Percentiles rank a stretch among this genome's conserved stretches.
phyloP scores from a whole-genome alignment of 306 rosid species.

The Trichosanthes cucumerina region DNA sequence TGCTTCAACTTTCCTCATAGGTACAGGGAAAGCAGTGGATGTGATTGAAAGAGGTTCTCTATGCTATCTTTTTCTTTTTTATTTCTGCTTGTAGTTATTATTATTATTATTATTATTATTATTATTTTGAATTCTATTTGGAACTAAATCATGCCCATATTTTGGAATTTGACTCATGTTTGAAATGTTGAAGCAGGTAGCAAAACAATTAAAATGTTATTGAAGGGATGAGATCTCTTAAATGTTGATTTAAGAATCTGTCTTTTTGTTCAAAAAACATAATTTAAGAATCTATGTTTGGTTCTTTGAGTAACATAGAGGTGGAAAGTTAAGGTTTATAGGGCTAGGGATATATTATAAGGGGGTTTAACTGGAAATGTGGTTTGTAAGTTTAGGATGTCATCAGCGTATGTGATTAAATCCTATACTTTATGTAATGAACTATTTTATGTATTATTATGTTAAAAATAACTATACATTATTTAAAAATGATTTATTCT shows the following conservation, averaged over 20 bases:
- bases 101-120: too few relatives aligned
- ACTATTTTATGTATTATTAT: neutral
- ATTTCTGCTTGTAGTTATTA: neutral
- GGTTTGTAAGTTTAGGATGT: neutral
- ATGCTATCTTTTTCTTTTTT: neutral
- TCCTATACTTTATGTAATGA: neutral
- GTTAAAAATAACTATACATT: too few relatives aligned
- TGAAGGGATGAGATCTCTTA: neutral
- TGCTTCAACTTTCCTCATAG: neutral
- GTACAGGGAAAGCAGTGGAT: neutral
- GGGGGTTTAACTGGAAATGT: neutral
- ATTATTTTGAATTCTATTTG: neutral
- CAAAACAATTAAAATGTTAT: neutral
- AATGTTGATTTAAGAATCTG: neutral
- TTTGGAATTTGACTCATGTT: neutral
- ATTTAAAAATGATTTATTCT: neutral
- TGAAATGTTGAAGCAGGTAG: neutral
- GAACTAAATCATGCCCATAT: neutral
- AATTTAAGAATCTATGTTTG: neutral
- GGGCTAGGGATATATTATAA: neutral
- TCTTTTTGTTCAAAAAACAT: too few relatives aligned
- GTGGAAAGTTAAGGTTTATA: neutral
- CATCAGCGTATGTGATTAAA: neutral
- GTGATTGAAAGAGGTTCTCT: neutral
- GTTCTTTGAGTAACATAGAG: neutral